phyloP scores from a whole-genome alignment of 2,329 filamentous ascomycete species.

The Penicillium nordicum region DNA sequence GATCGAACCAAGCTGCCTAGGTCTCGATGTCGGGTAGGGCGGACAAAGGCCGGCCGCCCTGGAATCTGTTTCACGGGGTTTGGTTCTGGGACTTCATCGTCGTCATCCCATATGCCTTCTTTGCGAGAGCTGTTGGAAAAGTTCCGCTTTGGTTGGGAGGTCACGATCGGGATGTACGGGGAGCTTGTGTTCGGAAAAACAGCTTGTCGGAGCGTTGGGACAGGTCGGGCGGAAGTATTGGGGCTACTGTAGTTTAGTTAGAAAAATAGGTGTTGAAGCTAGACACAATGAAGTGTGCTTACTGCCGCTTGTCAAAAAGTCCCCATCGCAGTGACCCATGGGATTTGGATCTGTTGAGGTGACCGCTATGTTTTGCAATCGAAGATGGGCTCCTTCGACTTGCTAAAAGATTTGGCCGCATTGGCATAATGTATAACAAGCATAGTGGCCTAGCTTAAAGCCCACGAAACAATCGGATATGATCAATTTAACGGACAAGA shows the following conservation, averaged over 20 bases:
- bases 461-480: background rate
- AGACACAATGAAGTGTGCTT: background rate
- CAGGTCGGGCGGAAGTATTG: background rate
- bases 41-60: background rate
- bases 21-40: background rate
- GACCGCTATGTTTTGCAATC: conserved; percentile 1
- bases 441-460: conserved; percentile 15
- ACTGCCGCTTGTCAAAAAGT: background rate
- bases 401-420: conserved; percentile 18
- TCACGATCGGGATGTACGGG: background rate
- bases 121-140: background rate
- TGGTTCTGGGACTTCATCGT: background rate
- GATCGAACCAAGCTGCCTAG: conserved; percentile 1
- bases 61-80: background rate
- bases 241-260: conserved; percentile 1
- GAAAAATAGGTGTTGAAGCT: background rate
- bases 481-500: background rate
- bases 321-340: background rate
- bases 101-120: conserved; percentile 5
- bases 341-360: background rate
- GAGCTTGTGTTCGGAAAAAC: background rate
- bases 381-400: conserved; percentile 17
- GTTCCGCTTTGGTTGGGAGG: background rate
- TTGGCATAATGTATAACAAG: conserved; percentile 22
- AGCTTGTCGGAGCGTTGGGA: background rate